Percentiles rank a stretch among this genome's conserved stretches.
Conservation (phyloP, 768 basidiomycete genomes). For the Mycena alexandri region DNA sequence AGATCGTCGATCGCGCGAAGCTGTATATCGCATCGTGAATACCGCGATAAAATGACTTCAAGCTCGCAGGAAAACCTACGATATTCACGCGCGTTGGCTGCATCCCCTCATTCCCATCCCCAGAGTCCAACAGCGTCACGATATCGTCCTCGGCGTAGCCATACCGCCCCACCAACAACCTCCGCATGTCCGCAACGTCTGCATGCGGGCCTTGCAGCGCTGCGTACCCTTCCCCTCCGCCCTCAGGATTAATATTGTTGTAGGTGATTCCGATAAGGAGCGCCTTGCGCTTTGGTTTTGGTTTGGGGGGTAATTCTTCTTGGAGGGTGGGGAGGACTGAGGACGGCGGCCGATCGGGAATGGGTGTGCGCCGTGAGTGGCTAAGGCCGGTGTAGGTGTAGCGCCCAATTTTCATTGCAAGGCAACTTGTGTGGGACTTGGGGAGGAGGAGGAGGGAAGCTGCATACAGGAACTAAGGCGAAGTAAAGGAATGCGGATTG, state of each 20-base stretch:
- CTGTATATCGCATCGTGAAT: slow-evolving; percentile 41
- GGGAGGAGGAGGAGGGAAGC: too few species aligned
- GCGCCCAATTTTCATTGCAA: slow-evolving; percentile 28
- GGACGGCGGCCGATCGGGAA: not conserved
- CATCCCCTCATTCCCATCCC: slow-evolving; percentile 1
- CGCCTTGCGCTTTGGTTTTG: slow-evolving; percentile 22
- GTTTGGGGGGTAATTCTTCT: not conserved
- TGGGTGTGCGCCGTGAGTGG: slow-evolving; percentile 5
- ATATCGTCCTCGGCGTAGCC: slow-evolving; percentile 24
- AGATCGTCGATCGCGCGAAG: slow-evolving; percentile 57
- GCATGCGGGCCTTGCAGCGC: slow-evolving; percentile 29
- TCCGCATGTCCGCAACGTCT: slow-evolving; percentile 24
- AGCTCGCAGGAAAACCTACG: slow-evolving; percentile 5
- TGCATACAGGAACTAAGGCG: too few species aligned
- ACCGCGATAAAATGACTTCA: not conserved
- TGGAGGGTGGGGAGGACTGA: not conserved
- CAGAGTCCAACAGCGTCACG: slow-evolving; percentile 17
- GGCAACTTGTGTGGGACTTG: too few species aligned
- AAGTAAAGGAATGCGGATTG: too few species aligned
- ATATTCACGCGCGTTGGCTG: slow-evolving; percentile 36
- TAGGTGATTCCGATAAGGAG: slow-evolving; percentile 33
- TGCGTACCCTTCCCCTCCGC: not conserved
- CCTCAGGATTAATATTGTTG: not conserved
- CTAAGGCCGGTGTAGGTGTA: slow-evolving; percentile 11
- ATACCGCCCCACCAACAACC: slow-evolving; percentile 20